A percentile compares a stretch with the other conserved stretches of the same genome.
These are phyloP conservation scores for Clonostachys solani DNA, from an alignment of 2,329 filamentous ascomycete species.

Conservation along the genomic window DNA sequence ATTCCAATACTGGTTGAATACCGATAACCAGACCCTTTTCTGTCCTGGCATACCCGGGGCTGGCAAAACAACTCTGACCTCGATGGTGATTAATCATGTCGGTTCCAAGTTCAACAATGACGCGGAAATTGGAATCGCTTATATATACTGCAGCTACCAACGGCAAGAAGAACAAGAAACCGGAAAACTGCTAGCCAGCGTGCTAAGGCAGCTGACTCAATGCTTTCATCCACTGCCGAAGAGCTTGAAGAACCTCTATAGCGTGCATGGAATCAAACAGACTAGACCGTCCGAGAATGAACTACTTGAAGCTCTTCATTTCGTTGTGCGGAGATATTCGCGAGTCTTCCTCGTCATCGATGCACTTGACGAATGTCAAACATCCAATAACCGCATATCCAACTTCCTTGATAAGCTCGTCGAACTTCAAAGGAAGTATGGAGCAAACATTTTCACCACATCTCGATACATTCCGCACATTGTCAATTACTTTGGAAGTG, in stretches of 20 bases:
- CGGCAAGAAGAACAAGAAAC: constrained; percentile 26
- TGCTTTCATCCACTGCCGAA: constrained; percentile 12
- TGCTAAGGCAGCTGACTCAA: constrained; percentile 30
- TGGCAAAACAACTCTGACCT: constrained; percentile 40
- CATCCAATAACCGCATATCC: too few relatives aligned
- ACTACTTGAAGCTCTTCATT: neutral
- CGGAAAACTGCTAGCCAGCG: constrained; percentile 18
- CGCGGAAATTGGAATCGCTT: constrained; percentile 27
- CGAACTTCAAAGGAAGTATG: too few relatives aligned
- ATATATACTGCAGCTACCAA: constrained; percentile 38
- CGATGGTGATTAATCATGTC: constrained; percentile 35
- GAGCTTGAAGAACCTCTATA: constrained; percentile 18
- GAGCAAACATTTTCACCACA: too few relatives aligned
- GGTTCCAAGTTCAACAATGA: constrained; percentile 9
- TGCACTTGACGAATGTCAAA: constrained; percentile 13
- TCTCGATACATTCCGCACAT: too few relatives aligned
- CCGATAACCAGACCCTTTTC: constrained; percentile 21
- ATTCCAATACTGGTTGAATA: neutral
- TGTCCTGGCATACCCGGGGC: constrained; percentile 42
- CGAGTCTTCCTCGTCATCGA: constrained; percentile 11
- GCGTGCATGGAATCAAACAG: constrained; percentile 6
- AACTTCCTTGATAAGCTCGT: too few relatives aligned
- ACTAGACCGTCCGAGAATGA: constrained; percentile 2
- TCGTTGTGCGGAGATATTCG: neutral
- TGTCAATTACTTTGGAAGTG: too few relatives aligned